Evolutionary conservation across 2,329 filamentous ascomycete species (phyloP).

Genomic region (Torrubiella hemipterigena): DNA sequence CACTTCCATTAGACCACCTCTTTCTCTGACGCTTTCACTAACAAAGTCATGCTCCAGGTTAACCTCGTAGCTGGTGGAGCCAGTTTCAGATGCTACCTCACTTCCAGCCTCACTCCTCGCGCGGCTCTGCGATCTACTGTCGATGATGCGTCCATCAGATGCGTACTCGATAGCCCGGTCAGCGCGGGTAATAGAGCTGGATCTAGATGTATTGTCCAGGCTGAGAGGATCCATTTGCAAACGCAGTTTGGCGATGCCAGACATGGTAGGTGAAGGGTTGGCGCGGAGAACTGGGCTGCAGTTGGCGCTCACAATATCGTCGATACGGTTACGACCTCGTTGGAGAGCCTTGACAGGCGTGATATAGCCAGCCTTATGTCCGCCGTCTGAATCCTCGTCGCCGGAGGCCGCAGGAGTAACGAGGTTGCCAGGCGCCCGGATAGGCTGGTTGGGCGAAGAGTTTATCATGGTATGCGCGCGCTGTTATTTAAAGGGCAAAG

Average conservation of each 20-base stretch:
- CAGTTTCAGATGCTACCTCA: constrained; percentile 50
- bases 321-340: constrained; percentile 29
- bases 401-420: constrained; percentile 40
- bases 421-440: constrained; percentile 46
- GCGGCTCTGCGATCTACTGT: constrained; percentile 41
- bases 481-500: no score
- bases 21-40: constrained; percentile 47
- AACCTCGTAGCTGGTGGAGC: constrained; percentile 70
- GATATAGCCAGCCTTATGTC: constrained; percentile 16
- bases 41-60: constrained; percentile 75
- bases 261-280: constrained; percentile 40
- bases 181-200: constrained; percentile 42
- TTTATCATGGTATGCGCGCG: constrained; percentile 38
- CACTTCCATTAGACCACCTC: constrained; percentile 24
- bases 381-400: constrained; percentile 46
- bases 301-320: constrained; percentile 50
- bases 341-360: constrained; percentile 24
- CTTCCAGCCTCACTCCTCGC: constrained; percentile 39
- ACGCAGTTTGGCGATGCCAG: constrained; percentile 74
- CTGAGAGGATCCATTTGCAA: constrained; percentile 69
- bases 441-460: constrained; percentile 32
- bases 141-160: constrained; percentile 36
- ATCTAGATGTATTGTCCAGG: constrained; percentile 44
- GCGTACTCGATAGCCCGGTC: constrained; percentile 25
- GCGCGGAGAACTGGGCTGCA: constrained; percentile 48